Evolutionary conservation across 2,329 filamentous ascomycete genomes (phyloP), one percentile per base, ranked within the genome.

Genomic region (Fusarium nanum): DNA sequence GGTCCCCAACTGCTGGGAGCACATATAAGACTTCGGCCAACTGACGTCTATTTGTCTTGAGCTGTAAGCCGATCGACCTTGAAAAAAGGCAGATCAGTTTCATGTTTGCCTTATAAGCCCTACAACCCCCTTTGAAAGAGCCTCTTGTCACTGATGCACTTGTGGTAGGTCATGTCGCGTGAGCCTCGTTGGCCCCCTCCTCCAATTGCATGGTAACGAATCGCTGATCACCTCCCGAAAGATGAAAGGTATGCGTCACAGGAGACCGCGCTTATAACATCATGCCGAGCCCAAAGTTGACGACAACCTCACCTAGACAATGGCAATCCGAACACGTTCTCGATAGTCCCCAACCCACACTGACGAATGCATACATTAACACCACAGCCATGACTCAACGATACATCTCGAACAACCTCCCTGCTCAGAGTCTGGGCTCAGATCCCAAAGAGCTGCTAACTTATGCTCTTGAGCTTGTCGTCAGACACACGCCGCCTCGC

Each of bases 401-500:
- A 65, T 79, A 80, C 67, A 77, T 83, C 40, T 70, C 76, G 18
- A 81, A 80, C 52, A 70, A 79, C 54, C 69, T 79, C 23, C 73
- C 78, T 9, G 68, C 76, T 40, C 78, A 79, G 54, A 67, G 67
- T 22, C 50, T 80, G 40, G 64, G 68, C 14, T 72, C 72, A 3
- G 61, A 79, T 18, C 75, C 78, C 1, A 64, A 65, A 4, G 64
- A 70, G 23, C 73, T 81, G 20, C 75, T 83, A 44, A 70, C 61
- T 20, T 74, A 76, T 22, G 77, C 80, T 3, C 74, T 84, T 22
- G 77, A 81, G 32, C 76, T 80, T 23, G 76, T 83, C 41, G 66
- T 84, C 48, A 67, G 72, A 53, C 75, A 72, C 47, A 78, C 76
- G 20, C 81, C 81, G 4, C 83, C 82, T 0, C 76, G 76, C 22